Base-by-base conservation (phyloP, 768 basidiomycete genomes). In the Naganishia vishniacii region DNA sequence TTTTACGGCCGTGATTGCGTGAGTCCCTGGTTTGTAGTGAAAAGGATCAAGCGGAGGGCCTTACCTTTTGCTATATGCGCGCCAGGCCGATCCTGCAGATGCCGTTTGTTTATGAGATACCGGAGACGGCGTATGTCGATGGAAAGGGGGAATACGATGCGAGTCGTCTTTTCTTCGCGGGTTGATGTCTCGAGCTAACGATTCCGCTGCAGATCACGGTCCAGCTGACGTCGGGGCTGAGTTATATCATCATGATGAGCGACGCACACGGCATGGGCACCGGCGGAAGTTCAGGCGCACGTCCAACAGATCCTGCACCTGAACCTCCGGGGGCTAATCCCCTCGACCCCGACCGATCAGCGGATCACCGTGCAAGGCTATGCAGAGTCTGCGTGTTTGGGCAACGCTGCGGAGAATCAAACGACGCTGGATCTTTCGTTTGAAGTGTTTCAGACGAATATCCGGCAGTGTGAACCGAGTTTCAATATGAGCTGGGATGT, bases 81-180 rank as follows among this genome's bases (percentile, higher is more conserved):
- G n/a, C n/a, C 40, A 67, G 65, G 23, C 65, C 65, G 34, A 32
- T 47, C 9, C 41, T 67, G 31, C 65, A 67, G 58, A 48, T 46
- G 34, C 47, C 65, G n/a, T 67, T 67, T 48, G 61, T 67, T 0
- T 67, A 67, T 46, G 28, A 56, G 13, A 67, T 67, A 31, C 65
- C 65, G 7, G 42, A 48, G 12, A 26, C 34, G 15, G 61, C 61
- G 23, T 67, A 49, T 45, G 42, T 29, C 28, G 34, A 62, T 48
- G 61, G 53, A 20, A 56, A 45, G 47, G 65, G 65, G 20, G 20
- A 12, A 13, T 62, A 62, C 41, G 46, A 49, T 20, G 65, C 59
- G 56, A 56, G 61, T 59, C 18, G 23, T 31, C 40, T 18, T 16
- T 20, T 40, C 58, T 23, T 37, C 12, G 25, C 41, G 32, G 12